Evolutionary conservation across 129 eudicot genomes (phyloP).

Genomic region (Smallanthus sonchifolius): DNA sequence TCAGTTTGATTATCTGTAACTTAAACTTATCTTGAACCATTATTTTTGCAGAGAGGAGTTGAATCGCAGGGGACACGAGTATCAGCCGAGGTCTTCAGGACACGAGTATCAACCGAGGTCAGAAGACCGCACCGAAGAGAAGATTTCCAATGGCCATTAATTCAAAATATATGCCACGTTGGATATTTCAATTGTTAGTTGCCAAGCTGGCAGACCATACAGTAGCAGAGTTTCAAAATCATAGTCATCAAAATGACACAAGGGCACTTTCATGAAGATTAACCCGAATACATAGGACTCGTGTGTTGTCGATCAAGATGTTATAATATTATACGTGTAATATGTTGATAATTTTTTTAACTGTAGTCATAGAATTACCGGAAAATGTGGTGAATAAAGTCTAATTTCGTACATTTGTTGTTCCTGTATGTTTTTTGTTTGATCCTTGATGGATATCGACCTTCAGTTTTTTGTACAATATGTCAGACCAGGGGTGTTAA

Average conservation of each 20-base stretch:
- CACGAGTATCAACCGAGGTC: constrained; percentile 30
- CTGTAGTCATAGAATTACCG: constrained; percentile 9
- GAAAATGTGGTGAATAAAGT: constrained; percentile 25
- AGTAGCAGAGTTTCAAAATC: neutral
- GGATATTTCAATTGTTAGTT: neutral
- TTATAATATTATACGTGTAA: constrained; percentile 30
- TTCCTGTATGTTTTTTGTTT: neutral
- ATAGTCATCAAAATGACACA: constrained; percentile 5
- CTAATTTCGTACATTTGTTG: constrained; percentile 2
- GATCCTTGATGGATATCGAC: neutral
- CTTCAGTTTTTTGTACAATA: neutral
- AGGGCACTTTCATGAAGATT: neutral
- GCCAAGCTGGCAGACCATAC: neutral
- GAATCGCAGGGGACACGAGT: constrained; percentile 36
- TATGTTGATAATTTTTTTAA: constrained; percentile 13
- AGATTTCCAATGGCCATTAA: constrained; percentile 31
- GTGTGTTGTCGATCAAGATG: neutral
- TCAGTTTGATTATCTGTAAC: neutral
- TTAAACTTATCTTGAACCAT: neutral
- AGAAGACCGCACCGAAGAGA: constrained; percentile 32
- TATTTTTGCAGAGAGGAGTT: constrained; percentile 44
- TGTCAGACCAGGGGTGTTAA: neutral
- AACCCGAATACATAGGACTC: neutral
- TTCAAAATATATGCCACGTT: neutral
- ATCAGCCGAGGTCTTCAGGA: constrained; percentile 32